Percentiles rank a stretch among this genome's conserved stretches.
phyloP scores from a whole-genome alignment of 192 early-diverging fungal genomes.

The Backusella tuberculispora region DNA sequence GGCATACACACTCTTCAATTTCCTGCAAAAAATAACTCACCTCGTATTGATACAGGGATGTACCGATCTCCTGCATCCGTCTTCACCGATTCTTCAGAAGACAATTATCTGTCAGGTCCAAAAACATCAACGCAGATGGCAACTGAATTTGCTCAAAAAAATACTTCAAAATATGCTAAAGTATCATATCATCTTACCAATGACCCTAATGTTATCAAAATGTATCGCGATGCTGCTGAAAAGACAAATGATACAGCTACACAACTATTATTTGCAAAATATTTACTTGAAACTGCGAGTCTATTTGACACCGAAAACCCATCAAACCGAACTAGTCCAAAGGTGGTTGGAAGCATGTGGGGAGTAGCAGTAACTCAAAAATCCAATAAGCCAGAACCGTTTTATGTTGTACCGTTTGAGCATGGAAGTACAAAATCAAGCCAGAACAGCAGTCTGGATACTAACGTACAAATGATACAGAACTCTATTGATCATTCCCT shows the following conservation, averaged over 20 bases:
- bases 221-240: constrained; percentile 75
- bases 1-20: background rate
- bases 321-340: background rate
- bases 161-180: constrained; percentile 26
- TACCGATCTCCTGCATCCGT: background rate
- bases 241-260: constrained; percentile 75
- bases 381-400: background rate
- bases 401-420: constrained; percentile 4
- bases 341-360: constrained; percentile 18
- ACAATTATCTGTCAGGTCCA: background rate
- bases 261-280: constrained; percentile 79
- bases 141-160: constrained; percentile 5
- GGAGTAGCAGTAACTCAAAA: background rate
- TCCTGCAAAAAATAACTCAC: background rate
- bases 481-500: background rate
- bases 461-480: constrained; percentile 2
- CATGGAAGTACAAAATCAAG: background rate
- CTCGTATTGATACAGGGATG: background rate
- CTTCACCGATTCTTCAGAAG: background rate
- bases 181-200: constrained; percentile 31
- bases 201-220: constrained; percentile 44
- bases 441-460: background rate
- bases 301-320: constrained; percentile 18
- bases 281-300: constrained; percentile 69
- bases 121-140: background rate